Evolutionary conservation across 2,329 filamentous ascomycete genomes (phyloP), one percentile per base, ranked within the genome.

Genomic region (Talaromyces piceae): DNA sequence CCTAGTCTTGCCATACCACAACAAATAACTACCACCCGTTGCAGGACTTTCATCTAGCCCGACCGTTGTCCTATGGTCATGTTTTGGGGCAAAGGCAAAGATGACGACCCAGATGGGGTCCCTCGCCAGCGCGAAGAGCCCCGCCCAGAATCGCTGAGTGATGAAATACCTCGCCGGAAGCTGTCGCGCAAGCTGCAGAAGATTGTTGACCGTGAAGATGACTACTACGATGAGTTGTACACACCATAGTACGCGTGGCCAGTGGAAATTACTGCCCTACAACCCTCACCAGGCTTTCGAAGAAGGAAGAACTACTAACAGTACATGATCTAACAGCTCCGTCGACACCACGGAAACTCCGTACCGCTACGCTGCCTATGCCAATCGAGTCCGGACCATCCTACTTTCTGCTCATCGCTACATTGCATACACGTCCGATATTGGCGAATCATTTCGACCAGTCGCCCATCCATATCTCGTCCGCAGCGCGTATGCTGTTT

Each of bases 401-500:
- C 82, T 98, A 63, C 76, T 91, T 59, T 89, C 87, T 13, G 91
- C 91, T 3, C 93, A 97, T 64, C 85, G 93, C 63, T 98, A 98
- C 64, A 90, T 98, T 45, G 93, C 93, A 51, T 98, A 98, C 68
- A 97, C 93, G 0, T 91, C 86, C 18, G 91, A 97, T 63, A 91
- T 98, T 57, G 93, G 93, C 66, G 93, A 98, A 70, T 94, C 88
- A 0, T 98, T 98, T 72, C 83, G 93, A 2, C 93, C 93, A 0
- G 80, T 98, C 33, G 91, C 91, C 3, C 91, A 96, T 65, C 91
- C 90, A 0, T 83, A 78, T 61, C 72, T 94, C 3, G 86, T 98
- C 9, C 81, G 85, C 53, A 76, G 81, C 45, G 93, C 93, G 5
- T 98, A 98, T 65, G 91, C 82, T 45, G 76, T 98, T 39, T 95